phyloP scores from a whole-genome alignment of 176 grass and related monocot species.

The Zoysia pacifica region DNA sequence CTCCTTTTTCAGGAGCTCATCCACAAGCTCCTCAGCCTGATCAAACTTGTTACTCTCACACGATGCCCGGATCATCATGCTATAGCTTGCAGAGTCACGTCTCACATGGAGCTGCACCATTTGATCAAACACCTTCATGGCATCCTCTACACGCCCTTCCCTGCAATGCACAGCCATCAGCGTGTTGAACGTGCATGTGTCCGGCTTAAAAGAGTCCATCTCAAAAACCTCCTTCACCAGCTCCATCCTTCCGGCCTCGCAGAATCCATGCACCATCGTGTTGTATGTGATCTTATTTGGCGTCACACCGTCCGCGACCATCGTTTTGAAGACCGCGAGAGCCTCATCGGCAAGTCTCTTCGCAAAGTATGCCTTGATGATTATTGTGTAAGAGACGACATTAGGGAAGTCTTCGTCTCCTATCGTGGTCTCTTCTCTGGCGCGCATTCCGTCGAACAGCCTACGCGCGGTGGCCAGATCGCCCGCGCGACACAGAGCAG shows the following conservation, averaged over 20 bases:
- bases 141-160: slow-evolving; percentile 45
- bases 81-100: slow-evolving; percentile 77
- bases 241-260: slow-evolving; percentile 78
- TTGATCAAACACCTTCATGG: slow-evolving; percentile 65
- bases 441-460: slow-evolving; percentile 74
- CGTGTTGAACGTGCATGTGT: slow-evolving; percentile 91
- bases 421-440: background rate
- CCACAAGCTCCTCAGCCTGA: slow-evolving; percentile 67
- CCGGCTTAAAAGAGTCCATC: slow-evolving; percentile 56
- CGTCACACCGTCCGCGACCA: slow-evolving; percentile 45
- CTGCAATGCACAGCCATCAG: slow-evolving; percentile 55
- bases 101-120: slow-evolving; percentile 65
- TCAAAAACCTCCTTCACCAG: slow-evolving; percentile 67
- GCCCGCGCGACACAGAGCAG: slow-evolving; percentile 52
- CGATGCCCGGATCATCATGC: slow-evolving; percentile 56
- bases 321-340: slow-evolving; percentile 51
- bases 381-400: slow-evolving; percentile 82
- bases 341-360: slow-evolving; percentile 55
- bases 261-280: slow-evolving; percentile 85
- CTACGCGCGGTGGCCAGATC: slow-evolving; percentile 56
- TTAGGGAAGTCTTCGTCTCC: slow-evolving; percentile 36
- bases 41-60: slow-evolving; percentile 55
- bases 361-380: slow-evolving; percentile 69
- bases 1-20: slow-evolving; percentile 75
- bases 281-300: slow-evolving; percentile 86